These are phyloP conservation scores for Mycena belliarum DNA, from an alignment of 768 basidiomycete species.

Conservation along the genomic window DNA sequence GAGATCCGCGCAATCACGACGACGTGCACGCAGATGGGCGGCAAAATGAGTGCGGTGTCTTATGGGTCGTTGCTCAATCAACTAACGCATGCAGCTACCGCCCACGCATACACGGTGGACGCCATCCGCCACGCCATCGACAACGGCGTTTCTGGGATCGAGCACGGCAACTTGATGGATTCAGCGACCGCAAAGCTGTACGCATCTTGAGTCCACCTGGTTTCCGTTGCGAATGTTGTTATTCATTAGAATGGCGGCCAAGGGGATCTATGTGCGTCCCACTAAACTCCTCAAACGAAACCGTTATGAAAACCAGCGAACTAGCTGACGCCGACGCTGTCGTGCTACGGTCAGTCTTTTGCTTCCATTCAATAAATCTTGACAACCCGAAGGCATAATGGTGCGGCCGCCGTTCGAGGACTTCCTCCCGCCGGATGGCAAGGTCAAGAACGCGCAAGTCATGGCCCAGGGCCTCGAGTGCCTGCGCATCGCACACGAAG, in stretches of 20 bases:
- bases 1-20: constrained; percentile 45
- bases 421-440: constrained; percentile 37
- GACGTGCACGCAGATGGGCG: constrained; percentile 43
- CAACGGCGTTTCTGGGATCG: constrained; percentile 46
- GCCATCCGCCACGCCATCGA: constrained; percentile 45
- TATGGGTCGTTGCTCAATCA: neutral
- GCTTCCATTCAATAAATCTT: neutral
- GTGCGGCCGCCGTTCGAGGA: constrained; percentile 42
- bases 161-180: constrained; percentile 48
- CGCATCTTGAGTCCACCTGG: neutral
- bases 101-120: constrained; percentile 39
- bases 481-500: constrained; percentile 41
- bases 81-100: constrained; percentile 24
- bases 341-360: constrained; percentile 33
- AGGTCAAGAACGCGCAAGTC: constrained; percentile 42
- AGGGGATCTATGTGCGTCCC: constrained; percentile 35
- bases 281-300: neutral
- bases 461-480: constrained; percentile 41
- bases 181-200: constrained; percentile 36
- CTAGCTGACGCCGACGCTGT: constrained; percentile 42
- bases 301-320: neutral
- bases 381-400: constrained; percentile 33
- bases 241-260: constrained; percentile 36
- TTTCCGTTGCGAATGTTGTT: neutral
- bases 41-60: constrained; percentile 32